Conservation (phyloP, 768 basidiomycete genomes). For the Panaeolus papilionaceus region DNA sequence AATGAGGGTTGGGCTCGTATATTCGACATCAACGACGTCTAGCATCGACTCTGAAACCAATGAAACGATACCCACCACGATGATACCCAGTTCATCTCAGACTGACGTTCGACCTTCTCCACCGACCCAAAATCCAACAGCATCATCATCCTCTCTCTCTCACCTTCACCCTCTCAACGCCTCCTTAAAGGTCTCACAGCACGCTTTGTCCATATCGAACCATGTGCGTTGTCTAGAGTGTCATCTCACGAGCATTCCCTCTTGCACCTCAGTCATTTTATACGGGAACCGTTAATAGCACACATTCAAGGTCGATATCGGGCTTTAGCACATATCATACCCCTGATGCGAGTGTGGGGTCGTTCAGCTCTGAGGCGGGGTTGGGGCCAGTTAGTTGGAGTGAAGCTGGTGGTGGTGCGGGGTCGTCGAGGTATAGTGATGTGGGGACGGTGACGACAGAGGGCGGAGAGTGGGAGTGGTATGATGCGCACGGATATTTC, state of each 20-base stretch:
- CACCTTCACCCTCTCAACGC: not conserved
- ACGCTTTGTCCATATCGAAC: not conserved
- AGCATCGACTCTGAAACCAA: not conserved
- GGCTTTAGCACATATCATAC: not conserved
- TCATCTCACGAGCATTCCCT: not conserved
- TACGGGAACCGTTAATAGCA: not conserved
- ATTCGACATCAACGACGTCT: not conserved
- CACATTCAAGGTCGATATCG: not conserved
- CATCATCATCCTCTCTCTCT: not conserved
- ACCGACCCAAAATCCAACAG: not conserved
- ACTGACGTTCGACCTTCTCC: not conserved
- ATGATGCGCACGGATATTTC: not conserved
- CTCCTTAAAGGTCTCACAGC: not conserved
- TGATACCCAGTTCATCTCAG: too few relatives aligned
- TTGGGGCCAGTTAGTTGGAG: not conserved
- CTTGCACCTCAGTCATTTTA: not conserved
- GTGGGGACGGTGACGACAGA: not conserved
- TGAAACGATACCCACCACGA: not conserved
- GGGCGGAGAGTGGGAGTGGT: not conserved
- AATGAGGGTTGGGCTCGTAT: not conserved
- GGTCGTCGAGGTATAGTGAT: not conserved
- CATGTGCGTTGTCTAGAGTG: not conserved
- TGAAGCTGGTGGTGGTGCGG: too few relatives aligned
- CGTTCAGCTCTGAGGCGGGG: not conserved
- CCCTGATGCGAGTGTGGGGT: slow-evolving; percentile 4